Evolutionary conservation across 345 rosid genomes (phyloP).

Genomic region (Hibiscus mutabilis): DNA sequence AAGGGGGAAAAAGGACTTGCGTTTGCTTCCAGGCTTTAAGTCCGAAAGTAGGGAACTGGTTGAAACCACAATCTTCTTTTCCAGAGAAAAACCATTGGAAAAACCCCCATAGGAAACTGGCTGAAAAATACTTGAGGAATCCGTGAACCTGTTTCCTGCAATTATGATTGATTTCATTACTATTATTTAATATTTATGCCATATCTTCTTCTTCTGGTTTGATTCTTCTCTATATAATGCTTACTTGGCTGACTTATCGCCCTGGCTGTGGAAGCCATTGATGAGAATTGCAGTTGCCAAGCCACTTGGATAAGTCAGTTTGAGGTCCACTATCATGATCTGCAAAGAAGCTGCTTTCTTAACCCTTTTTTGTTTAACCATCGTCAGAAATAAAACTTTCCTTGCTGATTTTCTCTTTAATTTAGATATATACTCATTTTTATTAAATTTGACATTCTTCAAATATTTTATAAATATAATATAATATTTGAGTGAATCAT

Average conservation of each 20-base stretch:
- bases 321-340: constrained; percentile 82
- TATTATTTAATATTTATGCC: neutral
- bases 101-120: constrained; percentile 83
- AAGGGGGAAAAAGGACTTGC: constrained; percentile 18
- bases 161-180: neutral
- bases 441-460: neutral
- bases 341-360: constrained; percentile 14
- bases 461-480: too few species aligned
- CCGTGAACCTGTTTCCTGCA: constrained; percentile 37
- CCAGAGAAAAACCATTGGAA: constrained; percentile 88
- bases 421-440: too few species aligned
- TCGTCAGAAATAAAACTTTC: neutral
- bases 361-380: neutral
- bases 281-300: constrained; percentile 93
- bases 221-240: neutral
- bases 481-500: too few species aligned
- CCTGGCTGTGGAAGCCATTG: constrained; percentile 66
- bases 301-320: constrained; percentile 83
- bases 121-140: constrained; percentile 59
- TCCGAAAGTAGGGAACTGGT: constrained; percentile 83
- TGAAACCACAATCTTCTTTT: constrained; percentile 60
- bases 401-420: too few species aligned
- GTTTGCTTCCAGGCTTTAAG: constrained; percentile 82
- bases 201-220: neutral
- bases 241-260: neutral